These are phyloP conservation scores for Eutypella sp. DNA, from an alignment of 2,329 filamentous ascomycete species.

Conservation along the genomic window DNA sequence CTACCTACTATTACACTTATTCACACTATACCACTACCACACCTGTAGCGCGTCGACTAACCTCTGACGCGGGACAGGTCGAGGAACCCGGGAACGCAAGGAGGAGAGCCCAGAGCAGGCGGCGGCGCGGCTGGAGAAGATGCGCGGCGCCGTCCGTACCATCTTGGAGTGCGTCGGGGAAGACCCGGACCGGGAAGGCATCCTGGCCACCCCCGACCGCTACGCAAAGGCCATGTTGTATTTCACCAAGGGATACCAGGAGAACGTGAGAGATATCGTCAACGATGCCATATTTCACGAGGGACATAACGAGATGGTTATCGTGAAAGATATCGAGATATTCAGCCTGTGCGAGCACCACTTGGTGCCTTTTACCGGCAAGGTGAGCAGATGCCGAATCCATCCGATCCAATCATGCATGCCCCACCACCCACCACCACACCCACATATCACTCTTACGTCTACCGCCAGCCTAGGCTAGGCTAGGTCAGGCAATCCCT, in stretches of 20 bases:
- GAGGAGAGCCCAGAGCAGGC: slow-evolving; percentile 52
- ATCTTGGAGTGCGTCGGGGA: slow-evolving; percentile 66
- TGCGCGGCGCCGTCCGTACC: slow-evolving; percentile 59
- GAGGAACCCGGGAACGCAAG: slow-evolving; percentile 59
- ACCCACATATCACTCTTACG: too few species aligned
- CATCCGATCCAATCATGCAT: too few species aligned
- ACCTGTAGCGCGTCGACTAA: neutral
- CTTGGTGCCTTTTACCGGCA: slow-evolving; percentile 91
- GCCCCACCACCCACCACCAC: too few species aligned
- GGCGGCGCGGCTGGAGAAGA: slow-evolving; percentile 48
- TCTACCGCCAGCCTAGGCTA: too few species aligned
- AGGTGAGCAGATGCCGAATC: too few species aligned
- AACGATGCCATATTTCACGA: slow-evolving; percentile 95
- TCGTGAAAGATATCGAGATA: slow-evolving; percentile 95
- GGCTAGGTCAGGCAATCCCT: too few species aligned
- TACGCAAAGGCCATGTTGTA: slow-evolving; percentile 95
- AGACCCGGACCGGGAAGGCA: slow-evolving; percentile 60
- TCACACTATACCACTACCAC: neutral
- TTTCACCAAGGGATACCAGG: slow-evolving; percentile 95
- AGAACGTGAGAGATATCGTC: slow-evolving; percentile 86
- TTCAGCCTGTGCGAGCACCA: slow-evolving; percentile 96
- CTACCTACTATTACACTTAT: slow-evolving; percentile 1
- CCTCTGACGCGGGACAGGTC: slow-evolving; percentile 38
- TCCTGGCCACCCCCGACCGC: slow-evolving; percentile 68
- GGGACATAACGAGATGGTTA: slow-evolving; percentile 94